A percentile compares a stretch with the other conserved stretches of the same genome.
These are phyloP conservation scores for Calonectria hawksworthii DNA, from an alignment of 2,329 filamentous ascomycete genomes.

Conservation along the genomic window DNA sequence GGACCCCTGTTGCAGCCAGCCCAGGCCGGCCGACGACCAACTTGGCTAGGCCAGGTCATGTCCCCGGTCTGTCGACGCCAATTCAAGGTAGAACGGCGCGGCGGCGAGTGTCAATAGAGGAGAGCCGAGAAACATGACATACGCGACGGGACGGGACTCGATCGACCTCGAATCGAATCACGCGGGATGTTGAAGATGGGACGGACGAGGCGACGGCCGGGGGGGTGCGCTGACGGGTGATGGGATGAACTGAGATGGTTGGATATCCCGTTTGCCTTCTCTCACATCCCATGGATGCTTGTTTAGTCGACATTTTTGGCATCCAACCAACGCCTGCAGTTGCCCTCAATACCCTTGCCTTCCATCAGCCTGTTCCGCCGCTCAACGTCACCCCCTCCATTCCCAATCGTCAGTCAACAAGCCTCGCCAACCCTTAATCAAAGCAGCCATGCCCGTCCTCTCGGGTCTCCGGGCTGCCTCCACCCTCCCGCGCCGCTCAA, in stretches of 20 bases:
- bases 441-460: conserved; percentile 45
- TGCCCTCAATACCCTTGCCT: conserved; percentile 21
- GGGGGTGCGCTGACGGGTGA: background rate
- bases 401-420: conserved; percentile 40
- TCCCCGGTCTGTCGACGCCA: conserved; percentile 34
- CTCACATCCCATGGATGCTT: background rate
- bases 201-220: background rate
- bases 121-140: conserved; percentile 27
- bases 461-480: conserved; percentile 41
- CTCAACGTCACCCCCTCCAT: conserved; percentile 28
- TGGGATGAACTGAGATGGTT: conserved; percentile 4
- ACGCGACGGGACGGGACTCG: conserved; percentile 20
- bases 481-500: conserved; percentile 43
- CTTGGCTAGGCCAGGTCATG: conserved; percentile 32
- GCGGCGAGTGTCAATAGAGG: conserved; percentile 24
- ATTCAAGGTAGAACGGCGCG: conserved; percentile 38
- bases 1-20: background rate
- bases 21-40: conserved; percentile 1
- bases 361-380: conserved; percentile 27
- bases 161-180: conserved; percentile 18
- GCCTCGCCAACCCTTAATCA: conserved; percentile 50
- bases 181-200: conserved; percentile 7
- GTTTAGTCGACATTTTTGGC: background rate
- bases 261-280: conserved; percentile 8
- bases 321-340: conserved; percentile 20